A percentile compares a stretch with the other conserved stretches of the same genome.
phyloP scores from a whole-genome alignment of 1,284 basidiomycete genomes.

The Tilletiopsis washingtonensis region DNA sequence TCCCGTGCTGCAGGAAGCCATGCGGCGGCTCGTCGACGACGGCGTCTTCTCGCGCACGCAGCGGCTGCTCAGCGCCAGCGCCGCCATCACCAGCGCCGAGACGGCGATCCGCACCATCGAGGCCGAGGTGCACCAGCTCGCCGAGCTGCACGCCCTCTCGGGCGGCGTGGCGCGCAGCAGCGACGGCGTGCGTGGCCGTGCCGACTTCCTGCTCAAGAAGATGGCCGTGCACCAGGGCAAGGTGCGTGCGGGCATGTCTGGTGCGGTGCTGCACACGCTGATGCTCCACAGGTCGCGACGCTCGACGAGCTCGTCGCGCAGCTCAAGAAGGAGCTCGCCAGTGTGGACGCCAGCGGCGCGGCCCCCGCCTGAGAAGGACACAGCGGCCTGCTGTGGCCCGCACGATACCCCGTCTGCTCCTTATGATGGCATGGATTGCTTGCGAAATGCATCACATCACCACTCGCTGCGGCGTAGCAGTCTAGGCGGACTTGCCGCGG shows the following conservation, averaged over 20 bases:
- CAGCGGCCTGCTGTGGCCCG: too few relatives aligned
- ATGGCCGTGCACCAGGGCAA: conserved; percentile 64
- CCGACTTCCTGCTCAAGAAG: conserved; percentile 64
- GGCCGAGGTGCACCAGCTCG: conserved; percentile 57
- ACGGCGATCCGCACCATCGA: conserved; percentile 64
- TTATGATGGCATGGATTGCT: too few relatives aligned
- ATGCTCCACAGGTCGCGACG: too few relatives aligned
- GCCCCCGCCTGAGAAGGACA: too few relatives aligned
- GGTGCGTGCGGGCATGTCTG: too few relatives aligned
- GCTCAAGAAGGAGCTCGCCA: background rate
- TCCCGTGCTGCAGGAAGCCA: conserved; percentile 79
- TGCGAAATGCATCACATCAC: too few relatives aligned
- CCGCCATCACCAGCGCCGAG: conserved; percentile 57
- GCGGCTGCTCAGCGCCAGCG: conserved; percentile 55
- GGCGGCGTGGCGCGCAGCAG: conserved; percentile 2
- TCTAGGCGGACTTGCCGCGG: too few relatives aligned
- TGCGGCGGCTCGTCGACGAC: conserved; percentile 70
- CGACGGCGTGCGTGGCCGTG: conserved; percentile 49
- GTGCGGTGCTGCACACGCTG: too few relatives aligned
- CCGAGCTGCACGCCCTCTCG: conserved; percentile 21
- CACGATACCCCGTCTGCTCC: too few relatives aligned
- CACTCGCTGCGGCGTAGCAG: too few relatives aligned
- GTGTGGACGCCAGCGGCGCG: too few relatives aligned
- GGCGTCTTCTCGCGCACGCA: conserved; percentile 70
- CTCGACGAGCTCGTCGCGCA: background rate